Evolutionary conservation across 176 grass and related monocot genomes (phyloP), one percentile per base, ranked within the genome.

Genomic region (Carex kokanica): DNA sequence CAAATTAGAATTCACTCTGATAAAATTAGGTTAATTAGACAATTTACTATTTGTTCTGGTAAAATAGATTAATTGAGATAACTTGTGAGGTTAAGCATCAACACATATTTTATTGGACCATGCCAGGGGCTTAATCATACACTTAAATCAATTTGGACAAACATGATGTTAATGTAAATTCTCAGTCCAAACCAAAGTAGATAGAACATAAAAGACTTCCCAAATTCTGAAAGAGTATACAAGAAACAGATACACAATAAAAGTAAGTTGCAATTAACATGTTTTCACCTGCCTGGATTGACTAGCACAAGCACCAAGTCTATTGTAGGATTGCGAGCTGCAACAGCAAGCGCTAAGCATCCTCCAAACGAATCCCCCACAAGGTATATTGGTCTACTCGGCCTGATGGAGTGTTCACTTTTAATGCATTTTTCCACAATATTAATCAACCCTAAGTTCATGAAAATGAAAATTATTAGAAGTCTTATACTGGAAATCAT

Each of bases 221-320:
- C 41, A 43, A 43, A 43, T 43, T 41, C 41, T 43, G 41, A 6
- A 43, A 43, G 9, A 7, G 41, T 8, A 43, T 43, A 43, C 18
- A 40, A 2, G 0, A 36, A 80, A 58, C 17, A 53, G 17, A 79
- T 82, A 67, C 51, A 56, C 0, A 73, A 78, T 6, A 23, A 58
- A 59, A 79, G 69, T 53, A 70, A 38, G 15, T 43, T 40, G 17
- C 32, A 40, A 68, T 16, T n/a, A 73, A 4, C 66, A 91, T 32
- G 16, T 83, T 88, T 86, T 90, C 82, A 90, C 93, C 87, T 91
- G 86, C 95, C 95, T 98, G 95, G 95, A 87, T 98, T 98, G 67
- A 90, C 88, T 87, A 98, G 87, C 65, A 96, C 52, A 52, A 96
- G 93, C 64, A 93, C 81, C 75, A 93, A 83, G 70, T 96, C 93